Conservation (phyloP, 768 basidiomycete species). For the Infundibulicybe gibba region DNA sequence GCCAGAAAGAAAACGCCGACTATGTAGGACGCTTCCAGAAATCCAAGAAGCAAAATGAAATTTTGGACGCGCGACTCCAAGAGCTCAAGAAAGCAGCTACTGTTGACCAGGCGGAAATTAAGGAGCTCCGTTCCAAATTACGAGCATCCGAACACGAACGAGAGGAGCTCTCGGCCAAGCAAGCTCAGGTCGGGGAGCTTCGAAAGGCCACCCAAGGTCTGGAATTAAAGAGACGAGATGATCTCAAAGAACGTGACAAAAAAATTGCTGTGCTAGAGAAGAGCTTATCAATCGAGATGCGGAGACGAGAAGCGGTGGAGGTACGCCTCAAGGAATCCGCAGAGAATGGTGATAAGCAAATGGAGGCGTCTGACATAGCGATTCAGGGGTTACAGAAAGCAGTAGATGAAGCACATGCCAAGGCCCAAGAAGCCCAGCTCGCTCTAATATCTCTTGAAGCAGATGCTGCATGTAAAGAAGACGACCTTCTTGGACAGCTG, state of each 20-base stretch:
- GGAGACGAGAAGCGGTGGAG: slow-evolving; percentile 46
- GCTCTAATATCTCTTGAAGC: slow-evolving; percentile 26
- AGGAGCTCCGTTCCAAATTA: slow-evolving; percentile 57
- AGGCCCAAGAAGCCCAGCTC: slow-evolving; percentile 26
- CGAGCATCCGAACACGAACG: slow-evolving; percentile 57
- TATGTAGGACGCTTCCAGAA: slow-evolving; percentile 53
- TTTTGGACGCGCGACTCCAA: slow-evolving; percentile 54
- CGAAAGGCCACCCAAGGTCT: slow-evolving; percentile 45
- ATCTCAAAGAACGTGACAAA: slow-evolving; percentile 49
- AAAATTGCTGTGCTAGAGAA: slow-evolving; percentile 57
- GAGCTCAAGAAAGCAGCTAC: slow-evolving; percentile 51
- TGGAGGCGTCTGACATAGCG: slow-evolving; percentile 11
- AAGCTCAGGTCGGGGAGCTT: slow-evolving; percentile 45
- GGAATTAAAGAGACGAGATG: slow-evolving; percentile 52
- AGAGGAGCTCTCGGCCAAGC: slow-evolving; percentile 45
- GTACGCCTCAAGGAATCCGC: slow-evolving; percentile 36
- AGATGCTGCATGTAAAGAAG: slow-evolving; percentile 34
- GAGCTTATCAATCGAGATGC: slow-evolving; percentile 43
- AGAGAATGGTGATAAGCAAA: slow-evolving; percentile 38
- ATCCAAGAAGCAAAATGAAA: slow-evolving; percentile 57
- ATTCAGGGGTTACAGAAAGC: slow-evolving; percentile 17
- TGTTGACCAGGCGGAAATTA: slow-evolving; percentile 58
- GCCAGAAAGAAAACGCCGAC: slow-evolving; percentile 45
- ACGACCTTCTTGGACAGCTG: slow-evolving; percentile 44
- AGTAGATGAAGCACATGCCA: slow-evolving; percentile 34